phyloP scores from a whole-genome alignment of 2,329 filamentous ascomycete species.

The Paradendryphiella salina region DNA sequence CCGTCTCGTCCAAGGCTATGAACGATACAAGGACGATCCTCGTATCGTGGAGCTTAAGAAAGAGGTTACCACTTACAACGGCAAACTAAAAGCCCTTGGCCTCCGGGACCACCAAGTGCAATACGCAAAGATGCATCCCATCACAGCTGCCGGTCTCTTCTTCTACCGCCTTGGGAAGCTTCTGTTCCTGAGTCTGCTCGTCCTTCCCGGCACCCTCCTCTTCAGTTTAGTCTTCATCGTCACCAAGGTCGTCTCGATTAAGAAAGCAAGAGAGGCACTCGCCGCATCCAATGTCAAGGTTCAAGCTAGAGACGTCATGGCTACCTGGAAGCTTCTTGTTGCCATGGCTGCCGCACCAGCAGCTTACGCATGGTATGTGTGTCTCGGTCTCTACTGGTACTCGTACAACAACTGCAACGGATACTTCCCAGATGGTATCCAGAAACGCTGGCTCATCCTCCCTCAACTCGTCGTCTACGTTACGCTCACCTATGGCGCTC shows the following conservation, averaged over 20 bases:
- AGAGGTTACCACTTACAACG: slow-evolving; percentile 82
- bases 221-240: slow-evolving; percentile 62
- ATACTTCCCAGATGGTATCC: slow-evolving; percentile 75
- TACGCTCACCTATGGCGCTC: slow-evolving; percentile 84
- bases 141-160: slow-evolving; percentile 74
- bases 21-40: slow-evolving; percentile 86
- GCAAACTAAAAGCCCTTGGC: slow-evolving; percentile 79
- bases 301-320: slow-evolving; percentile 47
- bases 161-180: slow-evolving; percentile 82
- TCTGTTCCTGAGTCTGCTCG: slow-evolving; percentile 72
- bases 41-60: slow-evolving; percentile 76
- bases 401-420: slow-evolving; percentile 73
- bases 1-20: slow-evolving; percentile 86
- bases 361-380: slow-evolving; percentile 41
- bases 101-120: slow-evolving; percentile 93
- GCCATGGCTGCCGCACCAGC: slow-evolving; percentile 46
- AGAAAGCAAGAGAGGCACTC: slow-evolving; percentile 46
- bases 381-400: slow-evolving; percentile 40
- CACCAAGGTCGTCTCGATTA: slow-evolving; percentile 45
- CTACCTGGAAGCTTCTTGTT: slow-evolving; percentile 49
- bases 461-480: slow-evolving; percentile 81
- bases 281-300: slow-evolving; percentile 49
- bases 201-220: slow-evolving; percentile 81
- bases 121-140: slow-evolving; percentile 80
- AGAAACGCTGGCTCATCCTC: slow-evolving; percentile 65